Evolutionary conservation across 768 basidiomycete species (phyloP).

Genomic region (Pleurotus tuoliensis): DNA sequence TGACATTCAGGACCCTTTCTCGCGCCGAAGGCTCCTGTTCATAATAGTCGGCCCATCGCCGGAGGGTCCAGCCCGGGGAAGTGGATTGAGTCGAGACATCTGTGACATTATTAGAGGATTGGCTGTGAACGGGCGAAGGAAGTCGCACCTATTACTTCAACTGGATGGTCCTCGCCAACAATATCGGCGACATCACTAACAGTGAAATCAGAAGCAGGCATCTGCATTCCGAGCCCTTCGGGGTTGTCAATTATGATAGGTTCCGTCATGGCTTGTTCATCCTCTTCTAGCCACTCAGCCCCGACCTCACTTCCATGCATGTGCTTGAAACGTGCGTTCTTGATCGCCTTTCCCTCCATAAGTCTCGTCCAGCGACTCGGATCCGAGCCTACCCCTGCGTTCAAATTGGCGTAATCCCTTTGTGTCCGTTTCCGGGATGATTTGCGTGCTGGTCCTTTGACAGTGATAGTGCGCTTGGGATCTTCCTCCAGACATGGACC

Average conservation of each 20-base stretch:
- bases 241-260: constrained; percentile 78
- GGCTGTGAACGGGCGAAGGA: background rate
- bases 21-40: constrained; percentile 59
- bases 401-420: constrained; percentile 76
- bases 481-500: constrained; percentile 56
- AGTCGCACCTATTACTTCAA: constrained; percentile 87
- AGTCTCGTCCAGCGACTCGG: constrained; percentile 64
- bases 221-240: constrained; percentile 85
- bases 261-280: constrained; percentile 72
- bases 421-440: constrained; percentile 71
- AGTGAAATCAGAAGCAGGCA: constrained; percentile 69
- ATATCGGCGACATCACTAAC: constrained; percentile 78
- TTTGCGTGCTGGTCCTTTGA: constrained; percentile 78
- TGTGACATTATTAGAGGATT: constrained; percentile 18
- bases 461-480: constrained; percentile 59
- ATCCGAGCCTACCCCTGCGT: constrained; percentile 62
- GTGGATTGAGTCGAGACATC: constrained; percentile 90
- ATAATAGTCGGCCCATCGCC: constrained; percentile 89
- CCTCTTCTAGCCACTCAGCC: constrained; percentile 69
- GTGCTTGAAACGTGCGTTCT: constrained; percentile 58
- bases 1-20: constrained; percentile 92
- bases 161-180: constrained; percentile 71
- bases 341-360: constrained; percentile 64
- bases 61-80: constrained; percentile 83
- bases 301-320: constrained; percentile 67